Evolutionary conservation across 176 grass and related monocot genomes (phyloP).

Genomic region (Eleusine coracana): DNA sequence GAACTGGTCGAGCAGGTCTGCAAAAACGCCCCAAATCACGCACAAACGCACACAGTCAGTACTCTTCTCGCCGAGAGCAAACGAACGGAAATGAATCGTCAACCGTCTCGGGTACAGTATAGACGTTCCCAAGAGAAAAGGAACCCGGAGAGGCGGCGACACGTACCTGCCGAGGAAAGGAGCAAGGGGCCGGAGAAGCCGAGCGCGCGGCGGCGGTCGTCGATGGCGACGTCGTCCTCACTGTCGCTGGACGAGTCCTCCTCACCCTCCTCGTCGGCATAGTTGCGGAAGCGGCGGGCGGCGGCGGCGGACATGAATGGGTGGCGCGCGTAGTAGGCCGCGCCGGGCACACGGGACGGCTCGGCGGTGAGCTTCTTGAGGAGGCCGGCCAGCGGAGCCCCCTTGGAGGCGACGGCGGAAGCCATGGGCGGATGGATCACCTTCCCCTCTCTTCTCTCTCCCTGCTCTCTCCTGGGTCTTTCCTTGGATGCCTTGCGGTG

Average conservation of each 20-base stretch:
- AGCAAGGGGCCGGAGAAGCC: neutral
- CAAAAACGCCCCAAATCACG: no score
- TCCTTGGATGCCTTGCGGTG: constrained; percentile 4
- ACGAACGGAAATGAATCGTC: neutral
- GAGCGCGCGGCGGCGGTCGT: neutral
- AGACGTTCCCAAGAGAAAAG: no score
- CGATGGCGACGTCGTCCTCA: neutral
- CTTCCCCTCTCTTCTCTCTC: no score
- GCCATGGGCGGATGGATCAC: constrained; percentile 45
- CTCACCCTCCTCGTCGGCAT: no score
- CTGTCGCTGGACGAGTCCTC: neutral
- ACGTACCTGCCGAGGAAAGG: constrained; percentile 24
- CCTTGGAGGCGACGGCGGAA: constrained; percentile 38
- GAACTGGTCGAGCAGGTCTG: no score
- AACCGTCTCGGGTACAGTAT: no score
- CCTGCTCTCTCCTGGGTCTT: neutral
- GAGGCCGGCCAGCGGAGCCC: constrained; percentile 13
- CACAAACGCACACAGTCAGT: no score
- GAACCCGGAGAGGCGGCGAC: neutral
- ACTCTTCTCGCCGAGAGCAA: no score
- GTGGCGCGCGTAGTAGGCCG: no score
- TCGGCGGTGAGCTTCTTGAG: constrained; percentile 42
- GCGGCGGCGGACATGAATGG: neutral
- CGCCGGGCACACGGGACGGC: neutral
- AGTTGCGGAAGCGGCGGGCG: neutral